Base-by-base conservation (phyloP, 176 grass and related monocot genomes). In the Oryza nivara region DNA sequence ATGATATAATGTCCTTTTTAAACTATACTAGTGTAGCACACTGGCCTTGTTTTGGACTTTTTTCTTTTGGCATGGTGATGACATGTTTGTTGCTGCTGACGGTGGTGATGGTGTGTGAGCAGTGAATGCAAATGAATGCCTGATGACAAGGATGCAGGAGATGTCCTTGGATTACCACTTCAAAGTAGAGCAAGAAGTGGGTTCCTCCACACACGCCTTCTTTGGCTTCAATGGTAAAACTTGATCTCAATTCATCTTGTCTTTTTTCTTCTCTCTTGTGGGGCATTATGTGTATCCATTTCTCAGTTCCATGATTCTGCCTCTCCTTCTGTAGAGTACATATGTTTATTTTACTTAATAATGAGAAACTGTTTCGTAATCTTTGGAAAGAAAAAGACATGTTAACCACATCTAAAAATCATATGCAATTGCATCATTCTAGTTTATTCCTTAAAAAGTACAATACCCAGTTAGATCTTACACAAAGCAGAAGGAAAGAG, bases 131-230 rank as follows among this genome's bases (percentile, higher is more conserved):
- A 54, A 92, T 70, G 92, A 95, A 80, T 95, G 90, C 56, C 82
- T 95, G 85, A 90, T 95, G 92, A 92, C 92, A 40, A 92, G 90
- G 65, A 92, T 95, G 88, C 92, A 95, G 80, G 92, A 95, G 79
- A 95, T 95, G 90, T 95, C 92, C 41, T 23, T 95, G 74, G 90
- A 95, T 78, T 95, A 95, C 82, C 92, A 95, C 85, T 95, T 92
- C 34, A 90, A 81, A 9, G 88, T 95, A 64, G 92, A 95, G 77
- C 92, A 95, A 74, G 90, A 95, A 80, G 89, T 79, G 16, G 92
- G 92, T 8, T 95, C 92, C 20, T 86, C 88, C 13, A 74, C 71
- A 19, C 81, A 90, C 26, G 82, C 87, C 60, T 95, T 95, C 82
- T 95, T 95, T 28, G 91, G 91, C 1, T 92, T 93, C 90, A 92